These are phyloP conservation scores for Sanghuangporus baumii DNA, from an alignment of 1,284 basidiomycete species.

Conservation along the genomic window DNA sequence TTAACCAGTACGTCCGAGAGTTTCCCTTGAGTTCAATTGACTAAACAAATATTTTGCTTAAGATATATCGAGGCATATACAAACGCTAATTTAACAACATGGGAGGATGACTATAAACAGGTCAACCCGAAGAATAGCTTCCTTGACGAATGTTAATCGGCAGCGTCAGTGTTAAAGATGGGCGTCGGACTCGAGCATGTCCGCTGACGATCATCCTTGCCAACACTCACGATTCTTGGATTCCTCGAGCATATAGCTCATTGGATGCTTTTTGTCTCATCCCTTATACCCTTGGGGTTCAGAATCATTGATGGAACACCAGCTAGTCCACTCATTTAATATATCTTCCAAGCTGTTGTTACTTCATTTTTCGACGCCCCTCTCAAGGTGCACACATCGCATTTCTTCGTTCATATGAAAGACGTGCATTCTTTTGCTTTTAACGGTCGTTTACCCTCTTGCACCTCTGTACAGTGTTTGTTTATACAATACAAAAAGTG, in stretches of 20 bases:
- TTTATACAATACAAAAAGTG: constrained; percentile 6
- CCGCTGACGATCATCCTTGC: not conserved
- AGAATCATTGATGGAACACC: not conserved
- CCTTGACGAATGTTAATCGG: constrained; percentile 43
- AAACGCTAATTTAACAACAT: constrained; percentile 34
- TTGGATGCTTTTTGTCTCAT: not conserved
- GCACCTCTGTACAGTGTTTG: not conserved
- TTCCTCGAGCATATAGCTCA: not conserved
- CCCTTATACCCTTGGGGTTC: not conserved
- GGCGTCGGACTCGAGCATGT: not conserved
- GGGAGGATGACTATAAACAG: constrained; percentile 47
- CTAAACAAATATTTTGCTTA: not conserved
- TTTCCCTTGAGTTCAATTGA: not conserved
- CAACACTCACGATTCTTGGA: not conserved
- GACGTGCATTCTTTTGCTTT: not conserved
- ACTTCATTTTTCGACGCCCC: not conserved
- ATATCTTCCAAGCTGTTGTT: not conserved
- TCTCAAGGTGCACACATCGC: not conserved
- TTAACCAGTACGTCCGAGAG: constrained; percentile 47
- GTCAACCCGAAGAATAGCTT: constrained; percentile 55
- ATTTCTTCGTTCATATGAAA: not conserved
- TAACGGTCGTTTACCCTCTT: not conserved
- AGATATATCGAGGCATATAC: constrained; percentile 35
- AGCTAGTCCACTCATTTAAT: not conserved
- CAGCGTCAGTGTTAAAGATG: not conserved